These are phyloP conservation scores for Backusella parvicylindrica DNA, from an alignment of 192 early-diverging fungal species.

Conservation along the genomic window DNA sequence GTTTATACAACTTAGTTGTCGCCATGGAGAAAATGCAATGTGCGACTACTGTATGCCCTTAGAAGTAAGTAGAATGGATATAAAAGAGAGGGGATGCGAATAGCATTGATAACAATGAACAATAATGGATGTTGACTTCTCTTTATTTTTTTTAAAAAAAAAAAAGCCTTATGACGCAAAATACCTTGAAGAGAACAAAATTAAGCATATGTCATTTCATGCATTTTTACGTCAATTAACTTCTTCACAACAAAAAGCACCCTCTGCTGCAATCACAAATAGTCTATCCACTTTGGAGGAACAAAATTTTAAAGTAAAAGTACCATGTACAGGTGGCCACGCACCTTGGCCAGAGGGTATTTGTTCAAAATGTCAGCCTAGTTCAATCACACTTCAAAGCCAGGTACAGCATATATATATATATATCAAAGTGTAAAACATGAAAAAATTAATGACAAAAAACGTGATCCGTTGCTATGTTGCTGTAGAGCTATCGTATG, in stretches of 20 bases:
- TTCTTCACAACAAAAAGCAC: constrained; percentile 63
- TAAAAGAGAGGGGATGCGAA: not conserved
- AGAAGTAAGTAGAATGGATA: constrained; percentile 43
- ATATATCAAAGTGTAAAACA: not conserved
- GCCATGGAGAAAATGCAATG: constrained; percentile 79
- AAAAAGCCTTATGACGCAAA: constrained; percentile 75
- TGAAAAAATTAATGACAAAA: not conserved
- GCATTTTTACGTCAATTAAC: constrained; percentile 79
- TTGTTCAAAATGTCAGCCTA: constrained; percentile 97
- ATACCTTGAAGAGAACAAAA: constrained; percentile 87
- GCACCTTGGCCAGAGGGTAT: constrained; percentile 91
- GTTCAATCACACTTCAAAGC: constrained; percentile 82
- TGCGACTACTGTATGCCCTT: constrained; percentile 93
- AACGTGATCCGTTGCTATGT: not conserved
- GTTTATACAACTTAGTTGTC: constrained; percentile 54
- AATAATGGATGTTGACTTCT: not conserved
- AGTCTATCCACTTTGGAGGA: constrained; percentile 85
- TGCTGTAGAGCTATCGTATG: constrained; percentile 78
- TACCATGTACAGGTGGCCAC: constrained; percentile 77
- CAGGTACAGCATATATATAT: constrained; percentile 43
- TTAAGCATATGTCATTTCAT: constrained; percentile 98
- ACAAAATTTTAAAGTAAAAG: constrained; percentile 73
- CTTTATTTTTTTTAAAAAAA: not conserved
- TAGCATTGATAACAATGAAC: not conserved
- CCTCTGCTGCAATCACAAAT: constrained; percentile 33